Evolutionary conservation across 2,329 filamentous ascomycete species (phyloP).

Genomic region (Diplodia seriata): DNA sequence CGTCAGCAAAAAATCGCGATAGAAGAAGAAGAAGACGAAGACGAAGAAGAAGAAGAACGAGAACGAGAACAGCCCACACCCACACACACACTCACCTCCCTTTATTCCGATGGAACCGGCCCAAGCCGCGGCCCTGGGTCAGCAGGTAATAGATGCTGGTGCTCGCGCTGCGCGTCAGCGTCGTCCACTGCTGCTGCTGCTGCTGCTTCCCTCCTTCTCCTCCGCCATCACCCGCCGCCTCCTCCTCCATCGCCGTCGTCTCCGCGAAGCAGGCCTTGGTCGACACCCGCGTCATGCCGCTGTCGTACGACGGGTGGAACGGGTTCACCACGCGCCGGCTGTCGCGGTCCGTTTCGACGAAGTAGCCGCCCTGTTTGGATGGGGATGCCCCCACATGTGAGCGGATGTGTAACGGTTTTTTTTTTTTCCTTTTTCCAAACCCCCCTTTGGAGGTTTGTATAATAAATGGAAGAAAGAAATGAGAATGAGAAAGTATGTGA

Average conservation of each 20-base stretch:
- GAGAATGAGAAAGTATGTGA: too few relatives aligned
- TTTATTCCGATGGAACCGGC: constrained; percentile 69
- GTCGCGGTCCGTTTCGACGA: constrained; percentile 57
- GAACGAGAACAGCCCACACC: too few relatives aligned
- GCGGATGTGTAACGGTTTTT: too few relatives aligned
- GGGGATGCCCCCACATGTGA: too few relatives aligned
- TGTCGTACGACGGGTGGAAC: constrained; percentile 45
- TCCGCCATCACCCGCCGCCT: constrained; percentile 13
- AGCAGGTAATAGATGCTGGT: constrained; percentile 72
- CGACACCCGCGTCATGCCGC: constrained; percentile 12
- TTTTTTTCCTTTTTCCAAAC: too few relatives aligned
- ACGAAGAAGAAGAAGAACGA: neutral
- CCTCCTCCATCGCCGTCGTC: constrained; percentile 23
- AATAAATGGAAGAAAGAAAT: too few relatives aligned
- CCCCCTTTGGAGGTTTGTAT: too few relatives aligned
- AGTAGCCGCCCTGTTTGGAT: constrained; percentile 57
- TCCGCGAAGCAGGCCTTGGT: constrained; percentile 39
- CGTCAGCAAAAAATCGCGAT: neutral
- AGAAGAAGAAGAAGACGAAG: neutral
- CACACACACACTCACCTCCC: constrained; percentile 41
- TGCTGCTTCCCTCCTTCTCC: too few relatives aligned
- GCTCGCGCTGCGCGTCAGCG: constrained; percentile 59
- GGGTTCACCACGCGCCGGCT: constrained; percentile 59
- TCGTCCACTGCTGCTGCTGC: constrained; percentile 49
- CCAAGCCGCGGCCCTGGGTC: constrained; percentile 61